A percentile compares a stretch with the other conserved stretches of the same genome.
phyloP scores from a whole-genome alignment of 192 early-diverging fungal genomes.

The Piromyces finnis region DNA sequence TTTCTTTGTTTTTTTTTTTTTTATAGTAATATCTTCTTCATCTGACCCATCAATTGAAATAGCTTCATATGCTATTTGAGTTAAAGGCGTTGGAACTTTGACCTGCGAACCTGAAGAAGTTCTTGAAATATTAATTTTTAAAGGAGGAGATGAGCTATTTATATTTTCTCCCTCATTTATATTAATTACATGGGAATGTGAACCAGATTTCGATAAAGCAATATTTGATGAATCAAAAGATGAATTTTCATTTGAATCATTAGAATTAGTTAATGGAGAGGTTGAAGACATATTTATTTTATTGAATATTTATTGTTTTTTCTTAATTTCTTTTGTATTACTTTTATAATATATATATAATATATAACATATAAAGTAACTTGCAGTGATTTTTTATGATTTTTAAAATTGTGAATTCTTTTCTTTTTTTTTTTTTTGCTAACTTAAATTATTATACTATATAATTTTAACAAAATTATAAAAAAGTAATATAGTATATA shows the following conservation, averaged over 20 bases:
- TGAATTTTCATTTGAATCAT: background rate
- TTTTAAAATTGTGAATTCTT: no score
- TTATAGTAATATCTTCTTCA: background rate
- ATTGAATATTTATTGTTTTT: no score
- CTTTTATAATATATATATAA: no score
- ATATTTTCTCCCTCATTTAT: background rate
- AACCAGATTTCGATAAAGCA: background rate
- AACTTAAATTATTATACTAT: no score
- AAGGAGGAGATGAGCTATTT: background rate
- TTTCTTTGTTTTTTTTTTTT: background rate
- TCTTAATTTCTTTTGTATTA: no score
- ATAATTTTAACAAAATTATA: no score
- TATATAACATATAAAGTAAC: no score
- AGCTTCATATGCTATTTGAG: background rate
- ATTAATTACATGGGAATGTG: background rate
- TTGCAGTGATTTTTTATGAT: no score
- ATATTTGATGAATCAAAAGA: background rate
- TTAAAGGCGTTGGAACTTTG: background rate
- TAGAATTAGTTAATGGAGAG: background rate
- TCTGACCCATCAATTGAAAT: background rate
- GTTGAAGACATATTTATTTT: background rate
- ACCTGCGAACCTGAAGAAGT: background rate
- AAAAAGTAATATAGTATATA: no score
- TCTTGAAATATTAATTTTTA: background rate
- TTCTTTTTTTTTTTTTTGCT: no score